Evolutionary conservation across 176 grass and related monocot genomes (phyloP), one percentile per base, ranked within the genome.

Genomic region (Stipa capillata): DNA sequence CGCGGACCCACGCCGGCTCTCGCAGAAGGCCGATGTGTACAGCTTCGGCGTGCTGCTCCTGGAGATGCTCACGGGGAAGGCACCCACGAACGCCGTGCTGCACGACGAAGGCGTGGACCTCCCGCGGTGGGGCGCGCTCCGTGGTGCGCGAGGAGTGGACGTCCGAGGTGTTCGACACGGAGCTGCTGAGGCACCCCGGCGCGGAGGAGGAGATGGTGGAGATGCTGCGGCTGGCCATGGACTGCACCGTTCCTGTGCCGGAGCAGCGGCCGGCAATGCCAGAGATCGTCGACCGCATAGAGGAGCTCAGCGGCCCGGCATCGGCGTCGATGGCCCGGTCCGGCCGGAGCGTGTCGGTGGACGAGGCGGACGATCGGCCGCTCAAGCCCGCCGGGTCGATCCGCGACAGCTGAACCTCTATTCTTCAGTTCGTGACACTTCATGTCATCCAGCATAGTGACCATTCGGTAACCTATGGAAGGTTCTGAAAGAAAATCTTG

Each of bases 1-100:
- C 27, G 86, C 89, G 3, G 83, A 94, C 76, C 78, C 84, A 49
- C 83, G 92, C 0, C 65, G 76, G 32, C 43, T 58, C 2, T 87
- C 89, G 50, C 92, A 95, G 44, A 92, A 95, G 81, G 84, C 70
- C 1, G 93, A 97, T 73, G 93, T 88, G 44, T 97, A 97, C 81
- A 92, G 90, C 85, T 90, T 90, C 79, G 90, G 93, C 8, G 87
- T 97, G 56, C 62, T 97, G 60, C 83, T 97, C 0, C 78, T 97
- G 24, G 90, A 97, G 80, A 76, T 95, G 80, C 84, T 92, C 55
- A 95, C 92, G 18, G 89, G 89, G 65, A 91, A 86, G 84, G 83
- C 86, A 27, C 92, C 89, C 0, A 79, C 86, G 51, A 82, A 85
- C 76, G 80, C 87, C 16, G 70, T 77, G 62, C 80, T 91, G 75